phyloP scores from a whole-genome alignment of 78 protist species.

The Dictyostelium brefeldianum region DNA sequence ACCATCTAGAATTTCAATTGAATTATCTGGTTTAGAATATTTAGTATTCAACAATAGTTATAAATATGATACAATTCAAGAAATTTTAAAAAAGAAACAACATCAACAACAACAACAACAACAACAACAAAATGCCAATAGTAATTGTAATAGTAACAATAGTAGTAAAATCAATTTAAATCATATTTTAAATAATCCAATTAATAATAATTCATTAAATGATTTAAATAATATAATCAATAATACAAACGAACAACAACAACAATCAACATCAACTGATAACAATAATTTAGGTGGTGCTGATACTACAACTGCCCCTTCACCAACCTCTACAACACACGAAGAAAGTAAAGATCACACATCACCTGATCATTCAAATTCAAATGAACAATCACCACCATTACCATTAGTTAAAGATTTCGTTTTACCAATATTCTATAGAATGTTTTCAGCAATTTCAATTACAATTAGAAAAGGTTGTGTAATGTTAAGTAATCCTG shows the following conservation, averaged over 20 bases:
- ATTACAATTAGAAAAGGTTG: slow-evolving; percentile 70
- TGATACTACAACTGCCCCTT: not conserved
- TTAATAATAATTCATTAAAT: not conserved
- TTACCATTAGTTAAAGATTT: slow-evolving; percentile 52
- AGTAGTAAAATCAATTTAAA: not conserved
- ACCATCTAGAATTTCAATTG: slow-evolving; percentile 50
- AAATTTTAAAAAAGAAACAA: slow-evolving; percentile 23
- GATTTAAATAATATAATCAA: slow-evolving; percentile 20
- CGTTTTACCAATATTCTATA: slow-evolving; percentile 65
- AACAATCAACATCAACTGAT: slow-evolving; percentile 4
- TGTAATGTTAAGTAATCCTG: slow-evolving; percentile 76
- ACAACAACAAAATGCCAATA: not conserved
- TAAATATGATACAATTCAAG: slow-evolving; percentile 67
- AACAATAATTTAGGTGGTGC: not conserved
- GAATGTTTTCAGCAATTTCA: slow-evolving; percentile 58
- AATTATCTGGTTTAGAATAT: slow-evolving; percentile 77
- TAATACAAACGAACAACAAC: not conserved
- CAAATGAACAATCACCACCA: slow-evolving; percentile 18
- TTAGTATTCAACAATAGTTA: slow-evolving; percentile 65
- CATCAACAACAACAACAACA: not conserved
- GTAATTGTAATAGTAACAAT: not conserved
- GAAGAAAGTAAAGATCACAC: too few relatives aligned
- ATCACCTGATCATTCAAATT: too few relatives aligned
- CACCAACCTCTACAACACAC: not conserved
- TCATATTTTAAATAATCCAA: slow-evolving; percentile 11